phyloP scores from a whole-genome alignment of 2,329 filamentous ascomycete genomes.

The Claviceps lovelessii region DNA sequence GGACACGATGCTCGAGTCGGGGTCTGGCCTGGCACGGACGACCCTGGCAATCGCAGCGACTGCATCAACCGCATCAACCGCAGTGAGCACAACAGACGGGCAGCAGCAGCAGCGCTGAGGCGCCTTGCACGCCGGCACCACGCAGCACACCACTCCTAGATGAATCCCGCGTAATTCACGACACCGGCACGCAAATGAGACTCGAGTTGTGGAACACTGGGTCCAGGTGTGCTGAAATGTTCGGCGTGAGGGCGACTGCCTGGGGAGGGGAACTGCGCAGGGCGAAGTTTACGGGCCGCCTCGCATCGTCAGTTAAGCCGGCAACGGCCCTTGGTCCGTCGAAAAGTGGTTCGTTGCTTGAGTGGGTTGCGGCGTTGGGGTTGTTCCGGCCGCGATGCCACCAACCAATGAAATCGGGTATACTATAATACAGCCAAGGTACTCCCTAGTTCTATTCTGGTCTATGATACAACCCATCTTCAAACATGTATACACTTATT shows the following conservation, averaged over 20 bases:
- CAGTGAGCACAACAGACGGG: not conserved
- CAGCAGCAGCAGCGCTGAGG: not conserved
- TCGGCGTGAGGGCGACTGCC: slow-evolving; percentile 24
- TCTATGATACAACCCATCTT: not conserved
- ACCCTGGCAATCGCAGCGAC: too few species aligned
- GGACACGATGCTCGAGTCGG: too few species aligned
- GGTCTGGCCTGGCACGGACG: too few species aligned
- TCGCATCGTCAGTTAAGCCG: not conserved
- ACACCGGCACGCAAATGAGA: not conserved
- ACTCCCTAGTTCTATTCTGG: not conserved
- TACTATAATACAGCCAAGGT: not conserved
- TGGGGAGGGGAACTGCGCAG: slow-evolving; percentile 22
- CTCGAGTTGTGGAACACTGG: slow-evolving; percentile 1
- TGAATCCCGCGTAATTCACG: not conserved
- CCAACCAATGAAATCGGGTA: not conserved
- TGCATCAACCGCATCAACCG: not conserved
- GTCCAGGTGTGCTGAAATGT: slow-evolving; percentile 26
- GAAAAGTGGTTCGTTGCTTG: not conserved
- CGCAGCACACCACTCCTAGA: not conserved
- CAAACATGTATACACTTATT: not conserved
- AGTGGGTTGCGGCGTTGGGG: not conserved
- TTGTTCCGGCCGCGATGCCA: slow-evolving; percentile 4
- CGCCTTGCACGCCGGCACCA: not conserved
- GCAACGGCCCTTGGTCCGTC: not conserved
- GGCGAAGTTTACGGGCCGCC: slow-evolving; percentile 10